Percentiles rank a stretch among this genome's conserved stretches.
Conservation (phyloP, 768 basidiomycete genomes). For the Mycena indigotica region DNA sequence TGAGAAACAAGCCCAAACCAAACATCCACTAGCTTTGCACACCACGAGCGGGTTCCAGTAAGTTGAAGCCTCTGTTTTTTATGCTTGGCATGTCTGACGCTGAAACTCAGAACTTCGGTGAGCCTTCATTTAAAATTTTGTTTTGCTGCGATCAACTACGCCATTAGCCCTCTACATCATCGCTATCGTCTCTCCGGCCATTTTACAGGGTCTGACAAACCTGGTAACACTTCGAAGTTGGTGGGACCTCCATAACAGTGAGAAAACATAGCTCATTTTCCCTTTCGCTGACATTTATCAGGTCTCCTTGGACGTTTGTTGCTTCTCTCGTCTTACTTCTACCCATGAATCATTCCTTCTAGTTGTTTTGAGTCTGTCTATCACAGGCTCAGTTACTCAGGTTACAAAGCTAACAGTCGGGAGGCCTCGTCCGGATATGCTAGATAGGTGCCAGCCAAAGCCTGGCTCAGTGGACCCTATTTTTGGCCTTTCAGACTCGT, state of each 20-base stretch:
- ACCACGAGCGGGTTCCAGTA: slow-evolving; percentile 80
- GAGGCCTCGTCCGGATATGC: slow-evolving; percentile 80
- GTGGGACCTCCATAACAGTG: slow-evolving; percentile 90
- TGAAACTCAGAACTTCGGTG: slow-evolving; percentile 10
- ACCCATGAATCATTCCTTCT: slow-evolving; percentile 11
- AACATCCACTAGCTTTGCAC: slow-evolving; percentile 53
- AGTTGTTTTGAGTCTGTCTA: slow-evolving; percentile 73
- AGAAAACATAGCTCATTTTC: slow-evolving; percentile 32
- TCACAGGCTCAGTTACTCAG: slow-evolving; percentile 84
- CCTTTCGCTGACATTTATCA: slow-evolving; percentile 7
- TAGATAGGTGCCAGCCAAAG: slow-evolving; percentile 72
- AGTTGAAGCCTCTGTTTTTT: slow-evolving; percentile 27
- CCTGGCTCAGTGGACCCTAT: slow-evolving; percentile 64
- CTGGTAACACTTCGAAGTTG: slow-evolving; percentile 72
- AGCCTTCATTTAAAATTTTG: background rate
- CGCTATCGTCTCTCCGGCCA: slow-evolving; percentile 63
- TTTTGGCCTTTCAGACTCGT: slow-evolving; percentile 72
- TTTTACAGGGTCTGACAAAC: slow-evolving; percentile 71
- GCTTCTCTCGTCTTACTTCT: background rate
- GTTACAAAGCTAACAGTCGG: slow-evolving; percentile 86
- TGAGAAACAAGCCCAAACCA: background rate
- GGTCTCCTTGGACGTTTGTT: slow-evolving; percentile 38
- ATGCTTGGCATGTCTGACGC: no score
- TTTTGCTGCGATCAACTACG: background rate
- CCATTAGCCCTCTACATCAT: slow-evolving; percentile 51